Evolutionary conservation across 2,329 filamentous ascomycete species (phyloP).

Genomic region (Stachybotrys chlorohalonatus): DNA sequence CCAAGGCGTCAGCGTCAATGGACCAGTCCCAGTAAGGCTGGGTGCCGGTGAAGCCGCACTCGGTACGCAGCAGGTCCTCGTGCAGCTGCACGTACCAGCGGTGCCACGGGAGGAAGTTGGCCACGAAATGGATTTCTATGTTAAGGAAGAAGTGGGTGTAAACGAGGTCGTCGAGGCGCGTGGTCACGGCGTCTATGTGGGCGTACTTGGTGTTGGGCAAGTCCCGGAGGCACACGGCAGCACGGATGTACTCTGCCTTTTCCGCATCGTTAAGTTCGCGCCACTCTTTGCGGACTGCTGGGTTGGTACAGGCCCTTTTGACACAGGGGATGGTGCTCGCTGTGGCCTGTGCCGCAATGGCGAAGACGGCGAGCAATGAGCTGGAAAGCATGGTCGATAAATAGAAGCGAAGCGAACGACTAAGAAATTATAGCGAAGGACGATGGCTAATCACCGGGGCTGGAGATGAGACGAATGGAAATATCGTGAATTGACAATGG

Average conservation of each 20-base stretch:
- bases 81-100: slow-evolving; percentile 20
- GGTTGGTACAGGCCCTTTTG: slow-evolving; percentile 4
- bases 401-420: too few species aligned
- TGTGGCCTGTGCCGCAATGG: not conserved
- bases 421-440: too few species aligned
- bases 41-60: slow-evolving; percentile 20
- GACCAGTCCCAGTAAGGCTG: slow-evolving; percentile 25
- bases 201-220: slow-evolving; percentile 7
- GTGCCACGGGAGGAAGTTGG: slow-evolving; percentile 25
- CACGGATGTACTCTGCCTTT: slow-evolving; percentile 9
- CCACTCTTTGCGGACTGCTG: slow-evolving; percentile 9
- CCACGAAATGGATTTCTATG: not conserved
- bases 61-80: slow-evolving; percentile 16
- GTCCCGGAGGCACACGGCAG: slow-evolving; percentile 7
- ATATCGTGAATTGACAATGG: too few species aligned
- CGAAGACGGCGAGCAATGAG: not conserved
- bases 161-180: slow-evolving; percentile 9
- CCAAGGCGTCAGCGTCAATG: slow-evolving; percentile 7
- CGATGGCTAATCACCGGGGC: too few species aligned
- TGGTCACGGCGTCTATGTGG: slow-evolving; percentile 5
- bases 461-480: too few species aligned
- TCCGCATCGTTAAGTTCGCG: slow-evolving; percentile 7
- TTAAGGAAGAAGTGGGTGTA: slow-evolving; percentile 8
- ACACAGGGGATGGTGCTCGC: not conserved
- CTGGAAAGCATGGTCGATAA: not conserved